Conservation (phyloP, 2,329 filamentous ascomycete species). For the Neospermospora avenae region DNA sequence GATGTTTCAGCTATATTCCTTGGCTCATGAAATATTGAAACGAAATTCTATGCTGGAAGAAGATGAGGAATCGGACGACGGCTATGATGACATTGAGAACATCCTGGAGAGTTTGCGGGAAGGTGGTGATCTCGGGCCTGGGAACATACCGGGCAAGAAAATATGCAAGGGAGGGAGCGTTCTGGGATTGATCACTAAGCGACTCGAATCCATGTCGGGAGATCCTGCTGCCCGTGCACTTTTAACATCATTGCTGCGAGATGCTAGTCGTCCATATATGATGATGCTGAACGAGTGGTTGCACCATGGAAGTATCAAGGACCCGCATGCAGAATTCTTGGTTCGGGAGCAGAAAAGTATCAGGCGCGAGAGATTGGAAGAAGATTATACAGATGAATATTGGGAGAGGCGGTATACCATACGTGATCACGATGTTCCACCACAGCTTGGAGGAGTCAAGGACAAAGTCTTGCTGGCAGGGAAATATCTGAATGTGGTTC, state of each 20-base stretch:
- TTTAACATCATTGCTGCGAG: conserved; percentile 76
- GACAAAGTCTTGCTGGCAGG: conserved; percentile 93
- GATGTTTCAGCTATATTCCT: conserved; percentile 82
- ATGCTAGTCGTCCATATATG: conserved; percentile 94
- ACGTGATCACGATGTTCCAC: conserved; percentile 84
- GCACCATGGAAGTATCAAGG: conserved; percentile 91
- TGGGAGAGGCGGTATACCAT: conserved; percentile 98
- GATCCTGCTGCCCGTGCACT: conserved; percentile 84
- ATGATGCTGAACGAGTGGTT: conserved; percentile 98
- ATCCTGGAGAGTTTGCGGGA: conserved; percentile 88
- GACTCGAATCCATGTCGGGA: conserved; percentile 85
- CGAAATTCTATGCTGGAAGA: conserved; percentile 86
- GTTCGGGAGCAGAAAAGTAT: conserved; percentile 97
- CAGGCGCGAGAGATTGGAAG: conserved; percentile 80
- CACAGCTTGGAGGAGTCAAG: conserved; percentile 85
- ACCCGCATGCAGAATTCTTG: conserved; percentile 90
- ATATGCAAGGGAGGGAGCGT: conserved; percentile 96
- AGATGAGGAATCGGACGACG: conserved; percentile 59
- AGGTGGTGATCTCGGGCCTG: conserved; percentile 75
- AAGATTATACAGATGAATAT: conserved; percentile 98
- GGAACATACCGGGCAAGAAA: conserved; percentile 80
- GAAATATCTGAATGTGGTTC: conserved; percentile 96
- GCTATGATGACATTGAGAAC: conserved; percentile 82
- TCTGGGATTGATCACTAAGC: conserved; percentile 79
- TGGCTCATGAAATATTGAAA: conserved; percentile 83